A percentile compares a stretch with the other conserved stretches of the same genome.
Conservation (phyloP, 2,329 filamentous ascomycete genomes). For the Cytospora piceicola region DNA sequence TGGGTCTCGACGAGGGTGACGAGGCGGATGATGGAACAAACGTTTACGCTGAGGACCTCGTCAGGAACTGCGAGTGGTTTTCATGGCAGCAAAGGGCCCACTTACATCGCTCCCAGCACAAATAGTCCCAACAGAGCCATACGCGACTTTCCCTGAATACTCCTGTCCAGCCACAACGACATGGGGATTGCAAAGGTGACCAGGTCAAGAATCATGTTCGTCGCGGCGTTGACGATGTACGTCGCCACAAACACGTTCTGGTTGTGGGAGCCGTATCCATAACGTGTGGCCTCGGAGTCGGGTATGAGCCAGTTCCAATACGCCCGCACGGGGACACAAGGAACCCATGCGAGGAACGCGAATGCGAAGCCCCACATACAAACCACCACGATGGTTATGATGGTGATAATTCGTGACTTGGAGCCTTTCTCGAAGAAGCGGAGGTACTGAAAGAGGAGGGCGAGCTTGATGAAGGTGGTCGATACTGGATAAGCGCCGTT, state of each 20-base stretch:
- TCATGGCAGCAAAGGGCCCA: no score
- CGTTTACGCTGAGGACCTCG: constrained; percentile 35
- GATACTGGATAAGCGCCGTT: constrained; percentile 32
- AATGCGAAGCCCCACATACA: constrained; percentile 40
- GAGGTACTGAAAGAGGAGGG: constrained; percentile 32
- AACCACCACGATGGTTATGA: constrained; percentile 36
- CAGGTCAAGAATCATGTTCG: constrained; percentile 41
- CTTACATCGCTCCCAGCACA: constrained; percentile 40
- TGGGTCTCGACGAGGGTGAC: constrained; percentile 37
- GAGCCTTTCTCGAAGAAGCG: constrained; percentile 31
- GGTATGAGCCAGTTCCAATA: constrained; percentile 38
- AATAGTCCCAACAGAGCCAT: constrained; percentile 39
- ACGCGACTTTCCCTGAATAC: constrained; percentile 37
- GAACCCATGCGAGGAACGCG: constrained; percentile 40
- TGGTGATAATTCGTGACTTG: constrained; percentile 30
- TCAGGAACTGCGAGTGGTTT: not conserved
- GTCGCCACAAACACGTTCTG: constrained; percentile 35
- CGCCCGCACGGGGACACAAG: constrained; percentile 38
- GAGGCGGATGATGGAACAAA: constrained; percentile 40
- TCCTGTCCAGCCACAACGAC: constrained; percentile 37
- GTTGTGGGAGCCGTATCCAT: constrained; percentile 39
- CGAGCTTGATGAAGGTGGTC: constrained; percentile 33
- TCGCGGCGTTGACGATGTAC: constrained; percentile 38
- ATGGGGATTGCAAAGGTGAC: constrained; percentile 40
- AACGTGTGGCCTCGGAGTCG: constrained; percentile 27